Base-by-base conservation (phyloP, 2,329 filamentous ascomycete genomes). In the Apiospora sp. region DNA sequence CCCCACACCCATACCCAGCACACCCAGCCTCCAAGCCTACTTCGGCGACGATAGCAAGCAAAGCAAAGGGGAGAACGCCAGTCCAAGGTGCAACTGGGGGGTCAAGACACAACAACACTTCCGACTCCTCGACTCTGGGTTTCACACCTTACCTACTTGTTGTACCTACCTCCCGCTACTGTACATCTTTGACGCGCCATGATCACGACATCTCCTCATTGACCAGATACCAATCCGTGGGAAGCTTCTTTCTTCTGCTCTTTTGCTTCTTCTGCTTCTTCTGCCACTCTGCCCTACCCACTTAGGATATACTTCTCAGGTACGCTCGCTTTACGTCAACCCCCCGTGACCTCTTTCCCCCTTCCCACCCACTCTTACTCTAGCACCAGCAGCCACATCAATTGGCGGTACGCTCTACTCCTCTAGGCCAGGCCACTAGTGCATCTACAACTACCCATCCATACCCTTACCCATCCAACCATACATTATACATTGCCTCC, bases 321-420 rank as follows among this genome's bases (percentile, higher is more conserved):
- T 64, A 64, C 58, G 58, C 58, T 41, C 34, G 58, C 58, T 64
- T 41, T 64, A 64, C 58, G 58, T 64, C 58, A 64, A 64, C 58
- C 30, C 58, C 54, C 58, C 58, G 58, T 64, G 58, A 64, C 58
- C 30, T 41, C 4, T 41, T 12, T 12, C 34, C 30, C 54, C 54
- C 54, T 34, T 37, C 34, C 58, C 10, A n/a, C 58, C 30, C 54
- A 37, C 54, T 41, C 24, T 24, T 58, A 30, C 37, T 41, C 37
- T 41, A 41, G 37, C 37, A 41, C 37, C 27, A 61, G 22, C 58
- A n/a, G 58, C 34, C 16, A 41, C n/a, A 64, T 41, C 30, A 64
- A 64, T 64, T 64, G 34, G 58, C 58, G 30, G 58, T 64, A 64
- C 58, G 27, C 27, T 41, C 30, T 41, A 64, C 58, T 64, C 30